Base-by-base conservation (phyloP, 2,329 filamentous ascomycete species). In the Dactylella cylindrospora region DNA sequence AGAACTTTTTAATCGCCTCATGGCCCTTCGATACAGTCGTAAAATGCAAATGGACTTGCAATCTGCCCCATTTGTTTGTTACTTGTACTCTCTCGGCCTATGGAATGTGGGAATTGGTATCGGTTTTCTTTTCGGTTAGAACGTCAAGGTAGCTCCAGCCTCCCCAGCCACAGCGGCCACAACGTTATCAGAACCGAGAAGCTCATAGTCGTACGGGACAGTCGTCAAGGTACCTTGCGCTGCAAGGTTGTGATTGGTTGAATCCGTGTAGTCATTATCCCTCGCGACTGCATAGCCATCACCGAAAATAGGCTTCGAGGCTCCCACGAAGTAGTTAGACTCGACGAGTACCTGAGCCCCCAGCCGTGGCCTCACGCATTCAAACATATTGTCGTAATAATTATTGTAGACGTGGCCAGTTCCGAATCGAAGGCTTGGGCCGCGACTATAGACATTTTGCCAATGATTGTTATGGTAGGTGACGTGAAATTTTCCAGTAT, bases 401-500 rank as follows among this genome's bases (percentile, higher is more conserved):
- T 73, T 76, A 70, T 73, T 73, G 12, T 9, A 80, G 68, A 80
- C 70, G 73, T 86, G 84, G 8, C 75, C 81, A 33, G 80, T 84
- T 22, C 83, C 84, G 74, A 86, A 86, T 66, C 83, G 82, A 70
- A 85, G 70, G 2, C 78, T 80, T 1, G 84, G 83, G 0, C 73
- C 75, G 45, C 84, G 83, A 4, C 79, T 83, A 76, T 83, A 81
- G 70, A 84, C 72, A 74, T 84, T 83, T 66, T 70, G 68, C 77
- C 77, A 85, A 75, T 81, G 76, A 78, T 86, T 86, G 76, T 84
- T 80, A 73, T 78, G 77, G 71, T 83, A 84, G 51, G 84, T 85
- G 50, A 86, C 74, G 69, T 75, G 78, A 32, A 86, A 75, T 69
- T 82, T 76, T 65, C 82, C 83, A 4, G 69, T 79, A 73, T 86